A percentile compares a stretch with the other conserved stretches of the same genome.
Evolutionary conservation across 2,329 filamentous ascomycete species (phyloP).

Genomic region (Cordyceps fumosorosea): DNA sequence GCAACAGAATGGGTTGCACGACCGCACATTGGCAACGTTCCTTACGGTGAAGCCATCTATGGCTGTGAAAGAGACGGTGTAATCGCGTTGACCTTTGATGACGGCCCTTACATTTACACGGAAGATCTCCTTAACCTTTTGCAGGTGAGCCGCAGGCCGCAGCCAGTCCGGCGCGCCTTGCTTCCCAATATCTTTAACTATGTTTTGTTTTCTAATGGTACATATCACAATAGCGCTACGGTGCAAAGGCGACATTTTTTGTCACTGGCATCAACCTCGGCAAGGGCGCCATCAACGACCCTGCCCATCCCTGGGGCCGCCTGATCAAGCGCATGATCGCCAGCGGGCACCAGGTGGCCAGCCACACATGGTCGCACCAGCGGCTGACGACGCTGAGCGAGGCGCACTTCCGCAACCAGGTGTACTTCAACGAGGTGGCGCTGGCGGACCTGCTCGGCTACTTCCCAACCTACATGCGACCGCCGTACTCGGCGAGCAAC

Average conservation of each 20-base stretch:
- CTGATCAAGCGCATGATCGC: slow-evolving; percentile 39
- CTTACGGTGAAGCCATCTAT: slow-evolving; percentile 49
- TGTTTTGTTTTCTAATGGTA: not conserved
- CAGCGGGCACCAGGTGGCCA: slow-evolving; percentile 55
- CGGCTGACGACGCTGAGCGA: slow-evolving; percentile 32
- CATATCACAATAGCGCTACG: slow-evolving; percentile 20
- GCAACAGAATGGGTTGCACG: slow-evolving; percentile 49
- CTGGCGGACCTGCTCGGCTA: slow-evolving; percentile 34
- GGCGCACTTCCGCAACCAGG: slow-evolving; percentile 31
- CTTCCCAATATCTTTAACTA: too few species aligned
- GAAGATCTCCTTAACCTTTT: slow-evolving; percentile 33
- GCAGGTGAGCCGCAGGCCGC: slow-evolving; percentile 12
- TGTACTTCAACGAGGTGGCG: slow-evolving; percentile 37
- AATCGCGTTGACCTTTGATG: slow-evolving; percentile 40
- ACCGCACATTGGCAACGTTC: slow-evolving; percentile 44
- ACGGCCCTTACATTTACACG: slow-evolving; percentile 39
- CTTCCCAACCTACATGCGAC: slow-evolving; percentile 38
- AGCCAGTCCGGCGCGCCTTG: not conserved
- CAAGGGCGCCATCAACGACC: slow-evolving; percentile 37
- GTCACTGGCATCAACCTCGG: slow-evolving; percentile 30
- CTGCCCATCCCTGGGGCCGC: slow-evolving; percentile 26
- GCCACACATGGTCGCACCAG: slow-evolving; percentile 43
- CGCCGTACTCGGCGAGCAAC: slow-evolving; percentile 41
- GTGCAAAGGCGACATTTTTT: slow-evolving; percentile 34
- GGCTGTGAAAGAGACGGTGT: slow-evolving; percentile 27